Evolutionary conservation across 106 monocot species (phyloP), one percentile per base, ranked within the genome.

Genomic region (Ottelia alismoides): DNA sequence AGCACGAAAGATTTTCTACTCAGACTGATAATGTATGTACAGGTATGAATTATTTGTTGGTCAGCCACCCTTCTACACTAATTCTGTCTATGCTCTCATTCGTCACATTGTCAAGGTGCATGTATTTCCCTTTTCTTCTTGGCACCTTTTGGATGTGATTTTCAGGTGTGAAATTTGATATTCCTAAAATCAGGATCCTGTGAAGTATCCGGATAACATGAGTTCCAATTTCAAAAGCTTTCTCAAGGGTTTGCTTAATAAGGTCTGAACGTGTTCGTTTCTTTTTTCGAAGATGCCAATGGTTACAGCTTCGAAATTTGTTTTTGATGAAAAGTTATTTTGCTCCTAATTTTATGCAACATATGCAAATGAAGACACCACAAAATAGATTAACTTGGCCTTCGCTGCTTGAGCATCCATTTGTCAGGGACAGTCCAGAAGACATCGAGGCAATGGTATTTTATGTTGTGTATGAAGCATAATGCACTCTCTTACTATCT

Each of bases 1-100:
- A n/a, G n/a, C n/a, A n/a, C n/a, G n/a, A n/a, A n/a, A n/a, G n/a
- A n/a, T n/a, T n/a, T n/a, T n/a, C n/a, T n/a, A n/a, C n/a, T n/a
- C n/a, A n/a, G n/a, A n/a, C n/a, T n/a, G n/a, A n/a, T n/a, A n/a
- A n/a, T n/a, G n/a, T n/a, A 7, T 43, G 6, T 60, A 24, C 61
- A 98, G 98, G 70, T 98, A 98, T 53, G 98, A 98, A 71, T 56
- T 98, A 44, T 98, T 86, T 83, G 89, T 98, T 70, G 98, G 98
- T 11, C 90, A 98, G 68, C 98, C 98, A 6, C 90, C 98, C 31
- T 98, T 98, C 78, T 98, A 98, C 64, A 98, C 98, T 28, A 98
- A 98, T 68, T 98, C 98, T 28, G 98, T 98, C 11, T 98, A 98
- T 86, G 89, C 89, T 52, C 85, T 98, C 26, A 86, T 98, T 20